Evolutionary conservation across 2,329 filamentous ascomycete genomes (phyloP), one percentile per base, ranked within the genome.

Genomic region (Exophiala spinifera): DNA sequence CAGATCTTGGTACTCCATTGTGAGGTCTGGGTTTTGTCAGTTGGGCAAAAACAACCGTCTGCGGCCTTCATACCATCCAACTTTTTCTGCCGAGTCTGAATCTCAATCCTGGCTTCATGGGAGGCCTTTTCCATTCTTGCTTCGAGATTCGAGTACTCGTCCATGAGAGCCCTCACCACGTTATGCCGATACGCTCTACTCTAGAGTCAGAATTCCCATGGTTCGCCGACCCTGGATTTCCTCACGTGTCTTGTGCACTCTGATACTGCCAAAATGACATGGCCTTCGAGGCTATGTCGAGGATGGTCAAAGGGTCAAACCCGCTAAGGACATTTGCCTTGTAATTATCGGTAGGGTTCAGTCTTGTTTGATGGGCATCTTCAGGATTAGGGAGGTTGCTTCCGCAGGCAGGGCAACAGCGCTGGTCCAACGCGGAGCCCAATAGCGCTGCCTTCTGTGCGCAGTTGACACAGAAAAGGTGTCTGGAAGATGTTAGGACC

Each of bases 221-320:
- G 17, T 11, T 4, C 15, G 33, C 3, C 14, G 42, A n/a, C 13
- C 3, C 11, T 39, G 33, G 19, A 25, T 20, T 15, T 50, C 37
- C 39, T 60, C 65, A 90, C 87, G 95, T 87, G 70, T 96, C 88
- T 64, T 94, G 88, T 2, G 84, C 85, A 17, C 85, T 84, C 67
- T 96, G 91, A 64, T 95, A 96, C 25, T 83, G 85, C 86, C 90
- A 95, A 67, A 96, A 96, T 28, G 81, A 83, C 60, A 96, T 71
- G 1, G 86, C 90, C 61, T 88, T 80, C 4, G 86, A 84, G 19
- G 89, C 87, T 70, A 90, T 95, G 64, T 96, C 91, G 80, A 95
- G 90, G 60, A 96, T 88, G 25, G 86, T 78, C 31, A 80, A 85
- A 1, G 92, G 92, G 56, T 84, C 88, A 1, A 96, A 74, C 0